A percentile compares a stretch with the other conserved stretches of the same genome.
These are phyloP conservation scores for Cochlearia excelsa DNA, from an alignment of 345 rosid species.

Conservation along the genomic window DNA sequence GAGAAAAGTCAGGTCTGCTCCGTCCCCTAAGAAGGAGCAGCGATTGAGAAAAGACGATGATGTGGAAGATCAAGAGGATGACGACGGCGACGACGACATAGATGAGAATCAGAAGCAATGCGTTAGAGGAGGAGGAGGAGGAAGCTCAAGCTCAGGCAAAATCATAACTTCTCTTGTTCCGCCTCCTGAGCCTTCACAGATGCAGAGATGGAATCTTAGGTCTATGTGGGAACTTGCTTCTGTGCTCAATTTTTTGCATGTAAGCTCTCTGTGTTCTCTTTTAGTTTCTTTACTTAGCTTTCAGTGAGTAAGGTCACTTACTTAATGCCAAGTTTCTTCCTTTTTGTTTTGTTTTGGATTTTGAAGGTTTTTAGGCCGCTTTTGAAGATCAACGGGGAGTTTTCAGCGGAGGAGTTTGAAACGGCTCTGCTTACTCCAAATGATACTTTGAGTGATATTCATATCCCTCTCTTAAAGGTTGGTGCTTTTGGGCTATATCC, in stretches of 20 bases:
- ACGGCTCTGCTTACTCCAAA: conserved; percentile 86
- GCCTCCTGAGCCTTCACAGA: conserved; percentile 69
- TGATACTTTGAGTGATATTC: conserved; percentile 80
- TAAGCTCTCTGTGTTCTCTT: conserved; percentile 35
- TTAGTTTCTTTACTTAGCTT: too few relatives aligned
- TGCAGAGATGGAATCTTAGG: conserved; percentile 81
- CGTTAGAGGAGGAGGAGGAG: conserved; percentile 20
- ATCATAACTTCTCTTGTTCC: conserved; percentile 63
- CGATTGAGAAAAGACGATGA: conserved; percentile 33
- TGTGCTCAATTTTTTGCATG: conserved; percentile 86
- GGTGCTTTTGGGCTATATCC: conserved; percentile 30
- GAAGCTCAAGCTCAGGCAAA: conserved; percentile 34
- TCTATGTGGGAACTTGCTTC: conserved; percentile 98
- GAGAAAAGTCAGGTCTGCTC: conserved; percentile 44
- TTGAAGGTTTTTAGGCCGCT: conserved; percentile 73
- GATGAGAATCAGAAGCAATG: conserved; percentile 52
- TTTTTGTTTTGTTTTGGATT: neutral
- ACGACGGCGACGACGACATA: too few relatives aligned
- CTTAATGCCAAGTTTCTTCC: neutral
- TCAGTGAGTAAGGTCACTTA: too few relatives aligned
- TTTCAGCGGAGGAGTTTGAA: conserved; percentile 92
- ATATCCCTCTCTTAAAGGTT: conserved; percentile 91
- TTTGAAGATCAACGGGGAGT: conserved; percentile 73
- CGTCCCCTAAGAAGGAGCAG: conserved; percentile 40
- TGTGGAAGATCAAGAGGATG: conserved; percentile 38